A percentile compares a stretch with the other conserved stretches of the same genome.
phyloP scores from a whole-genome alignment of 2,329 filamentous ascomycete genomes.

The Annulohypoxylon truncatum region DNA sequence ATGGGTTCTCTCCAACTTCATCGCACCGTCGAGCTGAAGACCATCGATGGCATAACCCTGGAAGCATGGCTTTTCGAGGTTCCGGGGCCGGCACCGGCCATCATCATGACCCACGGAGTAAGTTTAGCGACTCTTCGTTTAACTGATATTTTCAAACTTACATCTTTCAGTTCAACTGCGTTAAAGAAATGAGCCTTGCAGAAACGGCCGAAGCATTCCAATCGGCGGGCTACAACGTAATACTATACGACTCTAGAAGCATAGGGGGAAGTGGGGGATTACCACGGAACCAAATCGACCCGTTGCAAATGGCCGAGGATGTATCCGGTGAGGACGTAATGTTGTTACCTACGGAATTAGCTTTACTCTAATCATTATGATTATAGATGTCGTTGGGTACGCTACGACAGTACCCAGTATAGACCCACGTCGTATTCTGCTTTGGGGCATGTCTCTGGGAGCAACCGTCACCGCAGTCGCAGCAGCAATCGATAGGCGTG shows the following conservation, averaged over 20 bases:
- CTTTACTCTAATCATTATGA: too few species aligned
- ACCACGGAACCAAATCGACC: conserved; percentile 42
- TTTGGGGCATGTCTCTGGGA: conserved; percentile 46
- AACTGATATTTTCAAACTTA: too few species aligned
- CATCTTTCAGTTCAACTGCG: conserved; percentile 44
- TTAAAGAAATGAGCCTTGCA: conserved; percentile 44
- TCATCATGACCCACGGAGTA: conserved; percentile 46
- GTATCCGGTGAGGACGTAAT: conserved; percentile 30
- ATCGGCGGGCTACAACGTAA: conserved; percentile 34
- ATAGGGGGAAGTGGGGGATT: conserved; percentile 41
- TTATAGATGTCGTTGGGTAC: conserved; percentile 36
- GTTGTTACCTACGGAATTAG: too few species aligned
- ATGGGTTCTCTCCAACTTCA: conserved; percentile 5
- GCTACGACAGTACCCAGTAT: conserved; percentile 30
- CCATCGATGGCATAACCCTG: conserved; percentile 40
- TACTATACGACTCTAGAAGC: conserved; percentile 44
- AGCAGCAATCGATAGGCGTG: conserved; percentile 40
- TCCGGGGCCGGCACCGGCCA: conserved; percentile 22
- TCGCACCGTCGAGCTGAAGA: conserved; percentile 37
- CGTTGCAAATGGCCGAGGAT: conserved; percentile 36
- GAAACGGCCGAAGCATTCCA: conserved; percentile 42
- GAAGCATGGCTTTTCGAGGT: conserved; percentile 38
- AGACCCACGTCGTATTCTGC: conserved; percentile 27
- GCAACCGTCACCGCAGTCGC: conserved; percentile 24
- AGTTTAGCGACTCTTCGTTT: conserved; percentile 8